A percentile compares a stretch with the other conserved stretches of the same genome.
phyloP scores from a whole-genome alignment of 495 filamentous ascomycete genomes.

The Aspergillus indologenus region DNA sequence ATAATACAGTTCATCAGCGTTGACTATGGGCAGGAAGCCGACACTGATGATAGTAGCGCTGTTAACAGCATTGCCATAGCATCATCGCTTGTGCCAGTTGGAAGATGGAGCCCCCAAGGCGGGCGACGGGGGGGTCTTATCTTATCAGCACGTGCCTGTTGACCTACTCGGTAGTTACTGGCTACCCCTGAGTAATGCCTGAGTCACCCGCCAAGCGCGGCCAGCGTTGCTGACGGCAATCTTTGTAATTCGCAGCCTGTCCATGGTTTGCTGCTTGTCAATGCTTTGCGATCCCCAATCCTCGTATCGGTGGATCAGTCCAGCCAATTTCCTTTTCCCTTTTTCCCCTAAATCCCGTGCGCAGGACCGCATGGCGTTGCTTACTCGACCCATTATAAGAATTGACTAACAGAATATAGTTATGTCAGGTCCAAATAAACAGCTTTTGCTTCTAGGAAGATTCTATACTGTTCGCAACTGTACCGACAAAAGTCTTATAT shows the following conservation, averaged over 20 bases:
- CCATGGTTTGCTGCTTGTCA: background rate
- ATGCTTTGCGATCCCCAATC: background rate
- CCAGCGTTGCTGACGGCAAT: slow-evolving; percentile 29
- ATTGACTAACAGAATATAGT: slow-evolving; percentile 21
- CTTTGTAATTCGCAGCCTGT: slow-evolving; percentile 25
- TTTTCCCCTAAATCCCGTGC: no score
- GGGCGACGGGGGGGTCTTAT: slow-evolving; percentile 7
- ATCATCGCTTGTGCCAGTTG: background rate
- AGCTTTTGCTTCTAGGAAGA: background rate
- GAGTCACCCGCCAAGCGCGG: background rate
- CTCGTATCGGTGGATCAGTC: no score
- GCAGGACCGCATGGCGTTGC: slow-evolving; percentile 4
- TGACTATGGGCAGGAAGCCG: background rate
- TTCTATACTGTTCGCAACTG: background rate
- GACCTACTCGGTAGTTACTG: no score
- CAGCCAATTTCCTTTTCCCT: background rate
- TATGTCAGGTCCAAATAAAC: no score
- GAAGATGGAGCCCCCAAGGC: slow-evolving; percentile 9
- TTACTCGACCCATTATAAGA: slow-evolving; percentile 25
- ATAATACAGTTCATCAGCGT: background rate
- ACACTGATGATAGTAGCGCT: background rate
- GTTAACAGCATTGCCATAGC: background rate
- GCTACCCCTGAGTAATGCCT: slow-evolving; percentile 5
- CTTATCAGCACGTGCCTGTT: slow-evolving; percentile 22
- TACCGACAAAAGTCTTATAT: slow-evolving; percentile 31